A percentile compares a stretch with the other conserved stretches of the same genome.
Evolutionary conservation across 2,329 filamentous ascomycete genomes (phyloP).

Genomic region (Colletotrichum sp.): DNA sequence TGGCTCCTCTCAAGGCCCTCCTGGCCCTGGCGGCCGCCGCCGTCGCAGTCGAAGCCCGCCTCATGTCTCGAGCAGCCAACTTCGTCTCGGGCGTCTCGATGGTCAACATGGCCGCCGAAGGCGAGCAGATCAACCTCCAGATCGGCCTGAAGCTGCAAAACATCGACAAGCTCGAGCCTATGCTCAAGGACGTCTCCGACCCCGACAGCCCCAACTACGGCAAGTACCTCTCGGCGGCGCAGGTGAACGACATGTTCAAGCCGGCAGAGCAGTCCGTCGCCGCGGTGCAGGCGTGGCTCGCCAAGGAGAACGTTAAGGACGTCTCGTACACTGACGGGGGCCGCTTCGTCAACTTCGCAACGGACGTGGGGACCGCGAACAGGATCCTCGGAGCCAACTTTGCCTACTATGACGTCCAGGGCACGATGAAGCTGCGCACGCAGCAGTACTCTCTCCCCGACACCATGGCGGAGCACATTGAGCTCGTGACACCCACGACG

Average conservation of each 20-base stretch:
- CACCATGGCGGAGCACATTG: conserved; percentile 41
- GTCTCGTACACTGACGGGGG: conserved; percentile 21
- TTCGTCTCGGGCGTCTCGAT: conserved; percentile 17
- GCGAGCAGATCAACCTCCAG: conserved; percentile 23
- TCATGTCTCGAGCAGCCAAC: conserved; percentile 21
- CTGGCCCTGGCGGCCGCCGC: conserved; percentile 11
- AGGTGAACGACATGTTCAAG: conserved; percentile 27
- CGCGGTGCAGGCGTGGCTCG: conserved; percentile 27
- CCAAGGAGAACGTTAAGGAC: conserved; percentile 18
- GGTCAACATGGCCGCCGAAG: conserved; percentile 15
- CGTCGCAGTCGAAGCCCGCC: conserved; percentile 11
- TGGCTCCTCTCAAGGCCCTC: conserved; percentile 10
- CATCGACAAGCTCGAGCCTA: conserved; percentile 27
- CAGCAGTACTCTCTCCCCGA: conserved; percentile 32
- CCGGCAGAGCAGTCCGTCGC: conserved; percentile 24
- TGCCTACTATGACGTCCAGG: conserved; percentile 42
- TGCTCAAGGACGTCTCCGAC: conserved; percentile 27
- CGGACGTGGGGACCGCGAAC: conserved; percentile 39
- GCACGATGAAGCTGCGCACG: conserved; percentile 36
- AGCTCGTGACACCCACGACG: conserved; percentile 50
- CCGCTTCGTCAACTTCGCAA: conserved; percentile 35
- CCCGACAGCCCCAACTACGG: conserved; percentile 30
- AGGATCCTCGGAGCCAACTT: conserved; percentile 47
- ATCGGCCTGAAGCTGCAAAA: conserved; percentile 26
- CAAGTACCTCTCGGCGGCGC: conserved; percentile 25